These are phyloP conservation scores for Neofusicoccum umdonicola DNA, from an alignment of 2,329 filamentous ascomycete genomes.

Conservation along the genomic window DNA sequence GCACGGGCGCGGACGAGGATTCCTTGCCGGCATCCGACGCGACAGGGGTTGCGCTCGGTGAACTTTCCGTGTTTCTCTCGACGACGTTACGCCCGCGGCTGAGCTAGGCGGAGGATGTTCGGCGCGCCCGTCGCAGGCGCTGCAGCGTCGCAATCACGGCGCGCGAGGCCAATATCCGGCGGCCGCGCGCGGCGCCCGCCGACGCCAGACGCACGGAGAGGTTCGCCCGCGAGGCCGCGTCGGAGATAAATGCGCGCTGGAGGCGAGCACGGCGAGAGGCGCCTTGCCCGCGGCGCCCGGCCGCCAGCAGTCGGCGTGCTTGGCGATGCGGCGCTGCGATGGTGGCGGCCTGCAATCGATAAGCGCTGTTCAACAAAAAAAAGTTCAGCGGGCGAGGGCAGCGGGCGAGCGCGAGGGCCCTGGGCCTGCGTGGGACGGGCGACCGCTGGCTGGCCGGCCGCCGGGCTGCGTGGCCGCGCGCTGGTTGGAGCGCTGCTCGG, in stretches of 20 bases:
- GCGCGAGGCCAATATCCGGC: conserved; percentile 13
- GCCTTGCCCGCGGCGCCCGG: conserved; percentile 10
- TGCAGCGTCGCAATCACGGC: conserved; percentile 15
- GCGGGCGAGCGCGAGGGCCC: background rate
- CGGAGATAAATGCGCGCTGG: conserved; percentile 14
- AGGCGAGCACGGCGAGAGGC: background rate
- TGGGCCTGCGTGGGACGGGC: too few species aligned
- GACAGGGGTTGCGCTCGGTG: conserved; percentile 10
- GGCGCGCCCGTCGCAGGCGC: conserved; percentile 3
- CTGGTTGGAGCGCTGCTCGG: background rate
- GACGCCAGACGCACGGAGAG: conserved; percentile 2
- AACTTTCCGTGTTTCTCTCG: conserved; percentile 13
- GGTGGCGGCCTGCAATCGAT: conserved; percentile 11
- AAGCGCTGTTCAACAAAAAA: conserved; percentile 14
- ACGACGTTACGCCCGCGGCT: conserved; percentile 13
- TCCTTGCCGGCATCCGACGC: conserved; percentile 13
- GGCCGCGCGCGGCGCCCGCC: conserved; percentile 9
- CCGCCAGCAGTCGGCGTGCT: background rate
- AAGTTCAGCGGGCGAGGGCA: background rate
- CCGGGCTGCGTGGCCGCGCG: background rate
- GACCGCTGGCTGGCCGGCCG: too few species aligned
- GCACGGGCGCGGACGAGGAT: conserved; percentile 7
- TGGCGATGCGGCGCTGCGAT: background rate
- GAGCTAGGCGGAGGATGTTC: conserved; percentile 6
- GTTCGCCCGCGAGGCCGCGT: background rate